These are phyloP conservation scores for Suillus placidus DNA, from an alignment of 768 basidiomycete species.

Conservation along the genomic window DNA sequence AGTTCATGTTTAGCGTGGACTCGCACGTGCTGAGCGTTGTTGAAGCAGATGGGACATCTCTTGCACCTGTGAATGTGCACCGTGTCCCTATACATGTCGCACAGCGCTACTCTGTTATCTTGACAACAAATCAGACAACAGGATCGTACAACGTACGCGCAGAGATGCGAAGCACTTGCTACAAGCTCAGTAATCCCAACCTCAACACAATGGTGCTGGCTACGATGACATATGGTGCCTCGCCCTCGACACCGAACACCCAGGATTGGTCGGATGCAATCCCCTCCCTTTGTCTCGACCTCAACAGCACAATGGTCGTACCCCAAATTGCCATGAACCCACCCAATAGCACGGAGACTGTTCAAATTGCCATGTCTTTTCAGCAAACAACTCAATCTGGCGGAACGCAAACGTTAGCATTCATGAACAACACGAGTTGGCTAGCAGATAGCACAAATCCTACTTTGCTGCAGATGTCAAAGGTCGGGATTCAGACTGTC, in stretches of 20 bases:
- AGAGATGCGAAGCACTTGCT: constrained; percentile 36
- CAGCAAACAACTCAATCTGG: constrained; percentile 29
- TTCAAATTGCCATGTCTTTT: constrained; percentile 27
- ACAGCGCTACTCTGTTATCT: constrained; percentile 53
- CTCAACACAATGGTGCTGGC: constrained; percentile 33
- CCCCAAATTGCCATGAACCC: constrained; percentile 28
- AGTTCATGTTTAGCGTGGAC: constrained; percentile 49
- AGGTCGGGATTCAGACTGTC: constrained; percentile 26
- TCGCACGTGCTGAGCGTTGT: constrained; percentile 48
- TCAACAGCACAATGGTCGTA: constrained; percentile 34
- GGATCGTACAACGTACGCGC: constrained; percentile 42
- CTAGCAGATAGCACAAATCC: constrained; percentile 26
- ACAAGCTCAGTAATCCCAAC: constrained; percentile 33
- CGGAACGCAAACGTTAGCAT: constrained; percentile 30
- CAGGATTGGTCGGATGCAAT: constrained; percentile 30
- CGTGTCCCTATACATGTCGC: constrained; percentile 46
- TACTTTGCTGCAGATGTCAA: constrained; percentile 31
- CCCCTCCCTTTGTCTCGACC: constrained; percentile 27
- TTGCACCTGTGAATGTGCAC: constrained; percentile 42
- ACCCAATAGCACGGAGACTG: constrained; percentile 28
- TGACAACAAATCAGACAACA: constrained; percentile 42
- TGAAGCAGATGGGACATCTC: constrained; percentile 50
- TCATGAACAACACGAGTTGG: constrained; percentile 33
- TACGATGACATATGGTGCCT: constrained; percentile 31
- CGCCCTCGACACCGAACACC: constrained; percentile 26